phyloP scores from a whole-genome alignment of 768 basidiomycete species.

The Russula lepida region DNA sequence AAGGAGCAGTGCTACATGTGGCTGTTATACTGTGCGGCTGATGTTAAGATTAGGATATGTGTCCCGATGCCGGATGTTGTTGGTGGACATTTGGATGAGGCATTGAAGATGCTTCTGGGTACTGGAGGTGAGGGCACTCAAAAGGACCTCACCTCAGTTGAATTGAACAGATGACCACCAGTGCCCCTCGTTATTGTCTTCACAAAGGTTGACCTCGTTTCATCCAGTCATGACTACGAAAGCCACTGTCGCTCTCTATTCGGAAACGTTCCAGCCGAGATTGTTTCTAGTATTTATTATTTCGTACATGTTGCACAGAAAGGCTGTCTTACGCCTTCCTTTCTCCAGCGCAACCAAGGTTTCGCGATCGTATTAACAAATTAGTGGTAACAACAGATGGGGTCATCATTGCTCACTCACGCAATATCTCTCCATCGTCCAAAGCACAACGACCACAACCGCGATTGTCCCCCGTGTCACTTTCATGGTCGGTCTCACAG shows the following conservation, averaged over 20 bases:
- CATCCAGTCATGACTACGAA: background rate
- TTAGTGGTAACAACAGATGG: background rate
- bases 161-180: background rate
- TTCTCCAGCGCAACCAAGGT: background rate
- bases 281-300: background rate
- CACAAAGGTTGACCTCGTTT: slow-evolving; percentile 2
- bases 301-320: background rate
- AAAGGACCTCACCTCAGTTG: too few species aligned
- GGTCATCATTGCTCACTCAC: background rate
- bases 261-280: background rate
- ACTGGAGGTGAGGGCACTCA: background rate
- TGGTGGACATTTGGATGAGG: background rate
- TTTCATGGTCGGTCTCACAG: slow-evolving; percentile 11
- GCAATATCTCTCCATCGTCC: background rate
- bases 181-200: slow-evolving; percentile 5
- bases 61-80: background rate
- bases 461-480: background rate
- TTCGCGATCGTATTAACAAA: background rate
- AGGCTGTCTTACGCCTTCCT: background rate
- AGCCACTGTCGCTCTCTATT: background rate
- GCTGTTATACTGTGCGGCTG: background rate
- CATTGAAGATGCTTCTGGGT: background rate
- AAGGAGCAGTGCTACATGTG: background rate
- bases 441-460: background rate
- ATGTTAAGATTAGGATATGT: slow-evolving; percentile 3